Conservation (phyloP, 257 asterid genomes). For the Linderniella brevidens region DNA sequence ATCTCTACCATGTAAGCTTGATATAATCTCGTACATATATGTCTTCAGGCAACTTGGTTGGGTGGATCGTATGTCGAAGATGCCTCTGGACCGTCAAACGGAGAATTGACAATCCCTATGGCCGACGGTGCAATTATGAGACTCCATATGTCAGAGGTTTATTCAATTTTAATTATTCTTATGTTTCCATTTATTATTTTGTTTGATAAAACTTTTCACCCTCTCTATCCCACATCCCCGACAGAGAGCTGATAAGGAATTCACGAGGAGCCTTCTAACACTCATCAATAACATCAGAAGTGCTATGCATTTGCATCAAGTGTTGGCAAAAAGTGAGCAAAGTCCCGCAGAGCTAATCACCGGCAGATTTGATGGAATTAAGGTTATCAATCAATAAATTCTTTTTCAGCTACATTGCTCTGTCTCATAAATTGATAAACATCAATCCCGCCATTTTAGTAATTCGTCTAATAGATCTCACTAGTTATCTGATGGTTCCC, state of each 20-base stretch:
- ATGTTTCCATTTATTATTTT: constrained; percentile 4
- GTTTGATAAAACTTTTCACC: background rate
- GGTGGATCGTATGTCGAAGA: constrained; percentile 74
- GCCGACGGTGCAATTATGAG: constrained; percentile 44
- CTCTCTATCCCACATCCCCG: constrained; percentile 9
- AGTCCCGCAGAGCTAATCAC: constrained; percentile 50
- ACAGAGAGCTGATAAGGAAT: constrained; percentile 71
- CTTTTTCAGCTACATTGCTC: no score
- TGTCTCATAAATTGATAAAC: no score
- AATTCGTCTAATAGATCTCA: no score
- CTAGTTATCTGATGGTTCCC: constrained; percentile 3
- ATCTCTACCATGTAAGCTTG: constrained; percentile 6
- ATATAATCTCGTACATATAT: background rate
- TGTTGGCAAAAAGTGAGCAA: constrained; percentile 29
- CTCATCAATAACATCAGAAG: constrained; percentile 35
- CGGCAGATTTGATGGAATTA: constrained; percentile 77
- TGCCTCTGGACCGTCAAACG: constrained; percentile 30
- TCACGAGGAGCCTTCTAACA: constrained; percentile 30
- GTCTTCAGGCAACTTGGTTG: constrained; percentile 60
- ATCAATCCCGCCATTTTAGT: no score
- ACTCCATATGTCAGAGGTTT: constrained; percentile 74
- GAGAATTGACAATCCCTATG: constrained; percentile 50
- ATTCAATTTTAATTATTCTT: constrained; percentile 6
- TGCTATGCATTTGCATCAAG: constrained; percentile 43
- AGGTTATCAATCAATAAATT: constrained; percentile 22